Evolutionary conservation across 2,329 filamentous ascomycete species (phyloP).

Genomic region (Akanthomyces dipterigenus): DNA sequence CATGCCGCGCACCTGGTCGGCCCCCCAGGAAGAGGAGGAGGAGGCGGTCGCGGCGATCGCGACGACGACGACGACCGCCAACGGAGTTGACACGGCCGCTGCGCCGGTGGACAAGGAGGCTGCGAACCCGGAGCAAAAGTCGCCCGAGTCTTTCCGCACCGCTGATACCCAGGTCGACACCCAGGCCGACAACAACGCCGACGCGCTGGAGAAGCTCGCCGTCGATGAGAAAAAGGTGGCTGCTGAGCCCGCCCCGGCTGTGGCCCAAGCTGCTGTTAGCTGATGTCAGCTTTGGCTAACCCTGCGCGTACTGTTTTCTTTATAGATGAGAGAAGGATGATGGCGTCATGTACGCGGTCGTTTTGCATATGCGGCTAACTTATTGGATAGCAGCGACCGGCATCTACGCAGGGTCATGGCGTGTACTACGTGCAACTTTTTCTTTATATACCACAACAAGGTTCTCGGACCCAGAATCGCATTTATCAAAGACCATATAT

Average conservation of each 20-base stretch:
- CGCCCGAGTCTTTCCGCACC: conserved; percentile 23
- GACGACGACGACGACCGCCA: conserved; percentile 11
- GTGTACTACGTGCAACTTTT: background rate
- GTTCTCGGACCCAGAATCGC: background rate
- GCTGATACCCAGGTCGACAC: conserved; percentile 17
- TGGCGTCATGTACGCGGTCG: background rate
- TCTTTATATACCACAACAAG: conserved; percentile 7
- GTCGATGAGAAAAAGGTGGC: conserved; percentile 20
- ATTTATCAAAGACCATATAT: background rate
- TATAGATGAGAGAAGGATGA: background rate
- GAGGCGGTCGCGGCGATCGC: conserved; percentile 10
- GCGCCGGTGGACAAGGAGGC: background rate
- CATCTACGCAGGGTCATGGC: background rate
- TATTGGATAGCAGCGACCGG: background rate
- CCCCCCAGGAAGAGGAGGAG: conserved; percentile 15
- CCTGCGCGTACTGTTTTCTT: background rate
- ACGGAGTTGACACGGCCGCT: background rate
- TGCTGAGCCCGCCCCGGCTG: background rate
- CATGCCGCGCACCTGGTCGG: conserved; percentile 37
- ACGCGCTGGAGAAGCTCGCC: conserved; percentile 26
- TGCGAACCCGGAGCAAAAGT: background rate
- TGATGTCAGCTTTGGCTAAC: background rate
- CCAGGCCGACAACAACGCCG: conserved; percentile 16
- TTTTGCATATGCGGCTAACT: background rate
- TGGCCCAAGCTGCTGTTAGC: background rate